Percentiles rank a stretch among this genome's conserved stretches.
These are phyloP conservation scores for Globisporangium spiculum DNA, from an alignment of 352 stramenopile genomes.

Conservation along the genomic window DNA sequence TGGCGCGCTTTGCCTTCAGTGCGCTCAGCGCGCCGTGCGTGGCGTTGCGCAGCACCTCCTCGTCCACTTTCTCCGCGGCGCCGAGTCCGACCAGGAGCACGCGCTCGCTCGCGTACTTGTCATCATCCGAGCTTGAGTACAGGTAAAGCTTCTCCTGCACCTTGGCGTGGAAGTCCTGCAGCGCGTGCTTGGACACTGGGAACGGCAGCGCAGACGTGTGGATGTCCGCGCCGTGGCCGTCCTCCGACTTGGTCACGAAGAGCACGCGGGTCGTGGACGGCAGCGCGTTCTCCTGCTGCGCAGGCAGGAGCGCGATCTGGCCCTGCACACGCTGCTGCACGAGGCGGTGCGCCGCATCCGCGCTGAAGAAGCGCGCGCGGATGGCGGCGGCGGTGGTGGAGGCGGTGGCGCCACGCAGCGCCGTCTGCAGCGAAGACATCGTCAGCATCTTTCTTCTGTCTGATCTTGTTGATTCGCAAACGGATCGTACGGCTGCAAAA, in stretches of 20 bases:
- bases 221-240: constrained; percentile 22
- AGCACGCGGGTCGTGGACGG: constrained; percentile 46
- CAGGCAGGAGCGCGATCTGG: constrained; percentile 34
- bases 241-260: constrained; percentile 32
- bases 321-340: constrained; percentile 68
- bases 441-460: constrained; percentile 7
- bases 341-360: constrained; percentile 40
- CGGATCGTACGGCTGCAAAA: not conserved
- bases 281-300: constrained; percentile 3
- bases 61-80: constrained; percentile 57
- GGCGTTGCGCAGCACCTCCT: constrained; percentile 59
- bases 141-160: constrained; percentile 68
- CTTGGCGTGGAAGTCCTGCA: constrained; percentile 67
- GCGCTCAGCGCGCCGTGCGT: constrained; percentile 58
- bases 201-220: constrained; percentile 51
- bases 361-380: constrained; percentile 40
- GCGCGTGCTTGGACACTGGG: constrained; percentile 51
- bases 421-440: constrained; percentile 9
- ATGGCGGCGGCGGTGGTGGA: not conserved
- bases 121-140: constrained; percentile 53
- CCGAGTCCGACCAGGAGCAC: constrained; percentile 78
- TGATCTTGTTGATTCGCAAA: constrained; percentile 2
- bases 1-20: constrained; percentile 49
- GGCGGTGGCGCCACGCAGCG: constrained; percentile 1
- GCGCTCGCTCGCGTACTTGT: constrained; percentile 36